Evolutionary conservation across 2,329 filamentous ascomycete genomes (phyloP).

Genomic region (Elsinoe australis): DNA sequence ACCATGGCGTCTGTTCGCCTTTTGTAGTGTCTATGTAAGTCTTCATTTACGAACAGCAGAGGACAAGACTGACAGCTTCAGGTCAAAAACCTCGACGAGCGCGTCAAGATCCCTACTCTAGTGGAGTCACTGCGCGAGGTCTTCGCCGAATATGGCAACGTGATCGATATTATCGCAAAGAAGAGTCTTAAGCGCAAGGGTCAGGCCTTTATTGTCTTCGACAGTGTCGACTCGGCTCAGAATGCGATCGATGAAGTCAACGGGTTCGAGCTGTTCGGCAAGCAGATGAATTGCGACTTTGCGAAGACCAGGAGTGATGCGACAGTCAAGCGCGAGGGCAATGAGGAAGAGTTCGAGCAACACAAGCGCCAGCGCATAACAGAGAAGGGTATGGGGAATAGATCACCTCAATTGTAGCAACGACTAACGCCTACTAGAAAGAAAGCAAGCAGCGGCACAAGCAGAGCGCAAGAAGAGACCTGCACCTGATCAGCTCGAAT

Average conservation of each 20-base stretch:
- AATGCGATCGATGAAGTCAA: conserved; percentile 82
- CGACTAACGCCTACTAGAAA: conserved; percentile 39
- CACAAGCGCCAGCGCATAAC: conserved; percentile 79
- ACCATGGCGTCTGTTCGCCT: conserved; percentile 21
- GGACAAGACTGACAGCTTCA: conserved; percentile 30
- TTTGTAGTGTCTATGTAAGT: conserved; percentile 29
- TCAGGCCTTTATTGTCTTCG: conserved; percentile 91
- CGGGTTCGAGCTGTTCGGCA: conserved; percentile 87
- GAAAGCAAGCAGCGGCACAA: conserved; percentile 75
- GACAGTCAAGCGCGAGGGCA: conserved; percentile 67
- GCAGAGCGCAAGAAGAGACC: conserved; percentile 67
- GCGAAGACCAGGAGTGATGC: conserved; percentile 82
- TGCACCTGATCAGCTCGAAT: conserved; percentile 39
- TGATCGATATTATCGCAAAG: conserved; percentile 81
- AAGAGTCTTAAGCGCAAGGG: conserved; percentile 87
- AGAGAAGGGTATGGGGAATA: conserved; percentile 65
- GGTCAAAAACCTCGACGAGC: conserved; percentile 82
- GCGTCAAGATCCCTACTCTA: conserved; percentile 72
- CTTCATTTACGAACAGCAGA: not conserved
- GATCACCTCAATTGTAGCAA: not conserved
- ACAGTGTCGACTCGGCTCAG: conserved; percentile 67
- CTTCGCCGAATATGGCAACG: conserved; percentile 80
- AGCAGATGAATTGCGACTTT: conserved; percentile 77
- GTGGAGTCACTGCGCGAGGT: conserved; percentile 65
- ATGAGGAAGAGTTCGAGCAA: conserved; percentile 70